Percentiles rank a stretch among this genome's conserved stretches.
Conservation (phyloP, 768 basidiomycete genomes). For the Collybiopsis luxurians region DNA sequence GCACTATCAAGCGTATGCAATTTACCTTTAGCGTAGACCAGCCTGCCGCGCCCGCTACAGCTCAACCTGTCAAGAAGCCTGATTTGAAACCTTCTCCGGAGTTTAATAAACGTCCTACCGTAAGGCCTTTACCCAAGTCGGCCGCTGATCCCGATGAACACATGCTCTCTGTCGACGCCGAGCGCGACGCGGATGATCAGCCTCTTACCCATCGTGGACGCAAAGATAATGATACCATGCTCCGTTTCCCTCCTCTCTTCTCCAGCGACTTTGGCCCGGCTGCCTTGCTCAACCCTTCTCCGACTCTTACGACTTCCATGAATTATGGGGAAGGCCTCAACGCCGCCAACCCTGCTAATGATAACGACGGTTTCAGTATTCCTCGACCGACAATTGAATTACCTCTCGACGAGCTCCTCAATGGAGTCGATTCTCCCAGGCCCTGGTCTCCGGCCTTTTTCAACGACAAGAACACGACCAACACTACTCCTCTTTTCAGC, state of each 20-base stretch:
- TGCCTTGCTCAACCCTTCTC: constrained; percentile 66
- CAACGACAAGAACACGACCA: constrained; percentile 11
- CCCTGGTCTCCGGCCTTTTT: constrained; percentile 20
- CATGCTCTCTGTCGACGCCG: constrained; percentile 29
- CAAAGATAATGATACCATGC: constrained; percentile 11
- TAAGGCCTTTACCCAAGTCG: constrained; percentile 1
- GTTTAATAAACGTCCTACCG: constrained; percentile 49
- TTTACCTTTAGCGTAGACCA: constrained; percentile 87
- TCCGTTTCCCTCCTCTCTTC: constrained; percentile 76
- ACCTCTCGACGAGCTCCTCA: constrained; percentile 79
- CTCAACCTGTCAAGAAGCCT: constrained; percentile 54
- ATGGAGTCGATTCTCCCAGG: constrained; percentile 36
- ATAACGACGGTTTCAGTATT: constrained; percentile 51
- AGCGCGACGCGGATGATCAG: constrained; percentile 34
- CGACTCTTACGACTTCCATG: constrained; percentile 63
- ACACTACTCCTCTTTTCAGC: neutral
- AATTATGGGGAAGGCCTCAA: constrained; percentile 78
- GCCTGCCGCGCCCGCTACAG: constrained; percentile 42
- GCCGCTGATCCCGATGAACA: no score
- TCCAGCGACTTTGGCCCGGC: constrained; percentile 74
- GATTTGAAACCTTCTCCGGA: constrained; percentile 65
- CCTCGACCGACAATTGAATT: constrained; percentile 81
- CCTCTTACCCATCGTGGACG: constrained; percentile 32
- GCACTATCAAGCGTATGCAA: constrained; percentile 84
- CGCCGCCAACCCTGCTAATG: constrained; percentile 23